phyloP scores from a whole-genome alignment of 140 eudicot species.

The Anethum foeniculum region DNA sequence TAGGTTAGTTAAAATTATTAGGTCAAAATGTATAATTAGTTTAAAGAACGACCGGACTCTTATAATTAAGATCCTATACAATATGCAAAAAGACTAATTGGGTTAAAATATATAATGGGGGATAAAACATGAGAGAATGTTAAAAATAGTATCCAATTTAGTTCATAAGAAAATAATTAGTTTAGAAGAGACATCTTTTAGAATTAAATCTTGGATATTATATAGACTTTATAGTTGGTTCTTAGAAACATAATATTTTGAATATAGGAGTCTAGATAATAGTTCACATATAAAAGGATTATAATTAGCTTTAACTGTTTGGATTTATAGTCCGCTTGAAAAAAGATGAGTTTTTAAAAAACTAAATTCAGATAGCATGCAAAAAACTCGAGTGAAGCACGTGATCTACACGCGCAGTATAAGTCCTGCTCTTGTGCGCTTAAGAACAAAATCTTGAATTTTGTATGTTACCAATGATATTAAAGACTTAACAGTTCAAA shows the following conservation, averaged over 20 bases:
- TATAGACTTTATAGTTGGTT: background rate
- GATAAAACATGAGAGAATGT: background rate
- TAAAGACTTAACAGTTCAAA: background rate
- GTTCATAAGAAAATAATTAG: too few species aligned
- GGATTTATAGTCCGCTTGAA: background rate
- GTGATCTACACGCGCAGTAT: background rate
- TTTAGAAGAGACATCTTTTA: too few species aligned
- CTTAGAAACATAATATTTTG: too few species aligned
- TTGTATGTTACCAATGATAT: background rate
- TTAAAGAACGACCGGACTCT: background rate
- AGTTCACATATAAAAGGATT: too few species aligned
- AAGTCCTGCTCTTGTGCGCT: background rate
- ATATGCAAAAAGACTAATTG: background rate
- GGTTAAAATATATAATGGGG: too few species aligned
- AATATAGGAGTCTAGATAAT: too few species aligned
- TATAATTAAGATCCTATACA: too few species aligned
- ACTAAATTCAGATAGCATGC: background rate
- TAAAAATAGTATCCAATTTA: too few species aligned
- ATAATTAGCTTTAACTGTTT: background rate
- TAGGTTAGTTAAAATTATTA: too few species aligned
- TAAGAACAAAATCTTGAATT: background rate
- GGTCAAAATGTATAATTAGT: background rate
- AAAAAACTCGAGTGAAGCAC: background rate
- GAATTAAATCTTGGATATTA: too few species aligned
- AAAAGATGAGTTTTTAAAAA: background rate